Evolutionary conservation across 202 grass and related monocot genomes (phyloP), one percentile per base, ranked within the genome.

Genomic region (Musa balbisiana): DNA sequence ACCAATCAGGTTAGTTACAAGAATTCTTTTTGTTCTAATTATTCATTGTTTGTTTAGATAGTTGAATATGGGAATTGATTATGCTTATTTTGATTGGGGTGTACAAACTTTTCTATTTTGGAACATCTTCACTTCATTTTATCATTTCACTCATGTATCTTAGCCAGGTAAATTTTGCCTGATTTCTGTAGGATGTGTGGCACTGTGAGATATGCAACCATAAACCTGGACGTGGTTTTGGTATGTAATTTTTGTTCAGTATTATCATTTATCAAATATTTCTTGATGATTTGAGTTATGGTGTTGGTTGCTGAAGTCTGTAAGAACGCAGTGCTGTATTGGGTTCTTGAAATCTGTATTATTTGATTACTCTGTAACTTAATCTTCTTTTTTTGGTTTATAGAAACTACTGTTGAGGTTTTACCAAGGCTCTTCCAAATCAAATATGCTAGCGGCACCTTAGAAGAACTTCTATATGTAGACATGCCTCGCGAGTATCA

Each of bases 161-260:
- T 72, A 17, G 25, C 56, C 51, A 33, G 3, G 78, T 74, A 75
- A 58, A 66, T 73, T 4, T 62, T 62, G n/a, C 12, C 73, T 80
- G 64, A 24, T 66, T 73, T 99, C 19, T 53, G 60, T 79, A 99
- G 95, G 95, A 98, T 71, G 89, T 94, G 52, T 98, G 95, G 95
- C 89, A 98, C 79, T 98, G 91, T 81, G 95, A 98, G 81, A 99
- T 99, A 90, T 99, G 95, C 60, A 99, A 84, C 82, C 84, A 78
- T 51, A 99, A 92, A 65, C 91, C 95, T 62, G 95, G 95, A 20
- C 85, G 95, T 77, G 95, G 95, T 64, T 99, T 95, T 69, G 95
- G 95, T 99, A 84, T 19, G 87, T 83, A 76, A 76, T 71, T 67
- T 71, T 22, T 74, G 74, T 74, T 76, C 17, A 79, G 71, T 70